These are phyloP conservation scores for Arthrobotrys sinensis DNA, from an alignment of 2,329 filamentous ascomycete genomes.

Conservation along the genomic window DNA sequence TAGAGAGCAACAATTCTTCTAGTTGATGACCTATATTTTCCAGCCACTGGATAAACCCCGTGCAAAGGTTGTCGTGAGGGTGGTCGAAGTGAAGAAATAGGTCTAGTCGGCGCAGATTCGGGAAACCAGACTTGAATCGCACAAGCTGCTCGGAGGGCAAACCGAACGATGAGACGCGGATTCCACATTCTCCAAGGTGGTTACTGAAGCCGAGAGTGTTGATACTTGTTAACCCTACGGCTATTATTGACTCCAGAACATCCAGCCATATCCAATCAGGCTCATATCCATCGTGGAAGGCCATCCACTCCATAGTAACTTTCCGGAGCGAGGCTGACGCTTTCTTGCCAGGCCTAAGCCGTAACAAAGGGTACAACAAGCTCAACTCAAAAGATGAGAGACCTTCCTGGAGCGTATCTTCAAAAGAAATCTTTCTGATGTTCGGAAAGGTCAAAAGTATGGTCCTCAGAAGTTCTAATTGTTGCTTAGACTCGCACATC, in stretches of 20 bases:
- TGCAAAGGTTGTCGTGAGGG: background rate
- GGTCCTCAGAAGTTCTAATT: background rate
- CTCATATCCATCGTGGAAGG: background rate
- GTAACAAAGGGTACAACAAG: background rate
- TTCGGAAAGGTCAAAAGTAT: constrained; percentile 1
- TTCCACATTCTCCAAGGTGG: background rate
- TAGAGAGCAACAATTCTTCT: background rate
- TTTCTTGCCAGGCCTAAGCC: background rate
- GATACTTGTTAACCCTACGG: background rate
- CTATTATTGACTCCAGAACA: background rate
- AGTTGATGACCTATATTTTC: constrained; percentile 5
- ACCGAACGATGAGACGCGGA: background rate
- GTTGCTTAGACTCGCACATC: background rate
- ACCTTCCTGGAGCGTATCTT: background rate
- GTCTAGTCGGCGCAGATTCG: background rate
- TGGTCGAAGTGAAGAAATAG: background rate
- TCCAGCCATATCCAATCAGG: constrained; percentile 4
- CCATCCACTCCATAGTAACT: background rate
- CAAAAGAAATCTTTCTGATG: background rate
- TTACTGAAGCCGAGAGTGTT: background rate
- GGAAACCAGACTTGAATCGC: background rate
- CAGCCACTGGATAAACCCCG: background rate
- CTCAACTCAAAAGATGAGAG: background rate
- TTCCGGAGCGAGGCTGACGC: background rate
- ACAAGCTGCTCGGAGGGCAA: background rate